phyloP scores from a whole-genome alignment of 2,329 filamentous ascomycete genomes.

The Elsinoe necatrix region DNA sequence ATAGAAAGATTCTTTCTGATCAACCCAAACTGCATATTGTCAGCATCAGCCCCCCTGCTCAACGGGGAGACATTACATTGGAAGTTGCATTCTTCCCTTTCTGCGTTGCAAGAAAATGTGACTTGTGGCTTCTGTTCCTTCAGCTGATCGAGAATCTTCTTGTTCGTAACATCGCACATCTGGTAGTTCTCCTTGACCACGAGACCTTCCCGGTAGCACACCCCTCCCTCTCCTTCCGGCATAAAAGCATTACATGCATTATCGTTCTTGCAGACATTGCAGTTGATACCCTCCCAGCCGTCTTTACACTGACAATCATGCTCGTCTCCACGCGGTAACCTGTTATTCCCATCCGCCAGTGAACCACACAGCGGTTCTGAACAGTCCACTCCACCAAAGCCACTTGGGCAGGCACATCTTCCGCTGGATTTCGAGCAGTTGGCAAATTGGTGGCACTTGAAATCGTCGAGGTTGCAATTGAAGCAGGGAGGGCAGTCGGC shows the following conservation, averaged over 20 bases:
- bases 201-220: conserved; percentile 86
- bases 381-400: conserved; percentile 92
- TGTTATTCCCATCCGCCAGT: conserved; percentile 68
- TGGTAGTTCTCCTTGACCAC: conserved; percentile 93
- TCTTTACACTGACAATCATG: conserved; percentile 76
- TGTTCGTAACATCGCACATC: conserved; percentile 95
- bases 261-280: conserved; percentile 80
- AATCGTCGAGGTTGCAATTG: conserved; percentile 92
- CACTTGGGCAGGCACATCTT: conserved; percentile 83
- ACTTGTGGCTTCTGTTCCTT: conserved; percentile 82
- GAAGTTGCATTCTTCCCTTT: conserved; percentile 75
- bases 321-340: conserved; percentile 59
- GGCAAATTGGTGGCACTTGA: conserved; percentile 84
- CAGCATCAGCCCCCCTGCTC: conserved; percentile 20
- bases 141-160: conserved; percentile 80
- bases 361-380: conserved; percentile 85
- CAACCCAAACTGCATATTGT: conserved; percentile 71
- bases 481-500: conserved; percentile 82
- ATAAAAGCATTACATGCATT: conserved; percentile 81
- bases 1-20: conserved; percentile 89
- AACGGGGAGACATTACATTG: conserved; percentile 58
- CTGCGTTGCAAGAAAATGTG: conserved; percentile 81
- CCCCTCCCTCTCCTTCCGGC: conserved; percentile 69
- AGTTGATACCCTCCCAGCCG: conserved; percentile 95
- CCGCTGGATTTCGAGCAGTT: conserved; percentile 83